Evolutionary conservation across 2,329 filamentous ascomycete species (phyloP), one percentile per base, ranked within the genome.

Genomic region (Xylaria sp.): DNA sequence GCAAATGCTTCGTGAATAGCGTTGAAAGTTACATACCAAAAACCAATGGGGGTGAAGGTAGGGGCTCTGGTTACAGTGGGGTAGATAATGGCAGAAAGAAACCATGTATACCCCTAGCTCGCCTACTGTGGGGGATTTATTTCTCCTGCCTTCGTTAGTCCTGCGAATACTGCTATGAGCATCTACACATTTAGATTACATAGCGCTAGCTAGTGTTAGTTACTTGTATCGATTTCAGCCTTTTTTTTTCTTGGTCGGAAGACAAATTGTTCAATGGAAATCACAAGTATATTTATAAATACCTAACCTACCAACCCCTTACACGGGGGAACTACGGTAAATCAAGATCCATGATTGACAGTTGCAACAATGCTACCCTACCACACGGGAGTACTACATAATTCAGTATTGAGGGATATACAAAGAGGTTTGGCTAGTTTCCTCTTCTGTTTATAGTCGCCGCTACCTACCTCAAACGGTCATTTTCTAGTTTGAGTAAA

Each of bases 71-170:
- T 23, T 66, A 66, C 39, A n/a, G 56, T 66, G 63, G 63, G 49
- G 62, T 51, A 54, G 9, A 25, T 28, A 20, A 59, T 25, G 36
- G 23, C 41, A 39, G 48, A 25, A 59, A 41, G 28, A 49, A 28
- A n/a, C n/a, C 46, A 23, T 20, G 41, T 23, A 60, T 10, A 49
- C 1, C 18, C 7, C n/a, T 31, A 43, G 46, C 41, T 46, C 48
- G 20, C 36, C 23, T 60, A 65, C 48, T 9, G 63, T 59, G 56
- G 63, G 56, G 63, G 63, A 36, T 31, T 28, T 54, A 1, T 28
- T 52, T 52, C 20, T 36, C 18, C 31, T 23, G 12, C n/a, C 52
- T 56, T 15, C 18, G 5, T 20, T 12, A 46, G 18, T 15, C 5
- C 28, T 28, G 6, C 28, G 8, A 8, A 4, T 46, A 46, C 41